Conservation (phyloP, 371 early-diverging fungal genomes). For the Apophysomyces elegans region DNA sequence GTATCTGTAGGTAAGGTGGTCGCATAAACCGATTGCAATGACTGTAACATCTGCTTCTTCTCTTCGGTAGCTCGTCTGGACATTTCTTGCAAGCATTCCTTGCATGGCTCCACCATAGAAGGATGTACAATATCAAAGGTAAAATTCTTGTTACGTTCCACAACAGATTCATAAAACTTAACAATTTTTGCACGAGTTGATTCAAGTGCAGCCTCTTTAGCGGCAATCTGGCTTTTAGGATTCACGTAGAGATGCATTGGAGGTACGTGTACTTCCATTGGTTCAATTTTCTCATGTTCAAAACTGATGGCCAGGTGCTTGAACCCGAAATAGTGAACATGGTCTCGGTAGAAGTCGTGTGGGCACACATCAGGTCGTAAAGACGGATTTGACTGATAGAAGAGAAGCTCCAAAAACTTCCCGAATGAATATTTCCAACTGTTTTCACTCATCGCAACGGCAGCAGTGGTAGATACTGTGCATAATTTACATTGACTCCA, state of each 20-base stretch:
- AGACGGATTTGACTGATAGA: slow-evolving; percentile 69
- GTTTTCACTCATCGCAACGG: slow-evolving; percentile 78
- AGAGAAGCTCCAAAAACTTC: slow-evolving; percentile 89
- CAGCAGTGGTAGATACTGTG: slow-evolving; percentile 57
- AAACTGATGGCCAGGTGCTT: slow-evolving; percentile 78
- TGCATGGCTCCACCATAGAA: slow-evolving; percentile 67
- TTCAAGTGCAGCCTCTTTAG: slow-evolving; percentile 72
- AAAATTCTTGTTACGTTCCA: slow-evolving; percentile 61
- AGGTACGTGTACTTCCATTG: slow-evolving; percentile 84
- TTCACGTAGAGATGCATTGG: slow-evolving; percentile 70
- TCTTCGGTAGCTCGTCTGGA: slow-evolving; percentile 72
- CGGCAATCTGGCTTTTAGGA: slow-evolving; percentile 50
- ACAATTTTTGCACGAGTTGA: slow-evolving; percentile 59
- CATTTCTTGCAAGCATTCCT: slow-evolving; percentile 63
- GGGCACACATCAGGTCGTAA: slow-evolving; percentile 69
- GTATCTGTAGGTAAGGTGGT: slow-evolving; percentile 79
- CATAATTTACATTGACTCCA: slow-evolving; percentile 86
- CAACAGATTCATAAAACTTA: slow-evolving; percentile 75
- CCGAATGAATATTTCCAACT: slow-evolving; percentile 95
- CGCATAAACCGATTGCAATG: slow-evolving; percentile 78
- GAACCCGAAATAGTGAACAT: slow-evolving; percentile 77
- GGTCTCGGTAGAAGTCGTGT: slow-evolving; percentile 82
- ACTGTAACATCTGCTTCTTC: slow-evolving; percentile 76
- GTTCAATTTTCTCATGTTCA: slow-evolving; percentile 72
- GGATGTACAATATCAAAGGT: slow-evolving; percentile 68